A percentile compares a stretch with the other conserved stretches of the same genome.
These are phyloP conservation scores for Geranium brycei DNA, from an alignment of 345 rosid genomes.

Conservation along the genomic window DNA sequence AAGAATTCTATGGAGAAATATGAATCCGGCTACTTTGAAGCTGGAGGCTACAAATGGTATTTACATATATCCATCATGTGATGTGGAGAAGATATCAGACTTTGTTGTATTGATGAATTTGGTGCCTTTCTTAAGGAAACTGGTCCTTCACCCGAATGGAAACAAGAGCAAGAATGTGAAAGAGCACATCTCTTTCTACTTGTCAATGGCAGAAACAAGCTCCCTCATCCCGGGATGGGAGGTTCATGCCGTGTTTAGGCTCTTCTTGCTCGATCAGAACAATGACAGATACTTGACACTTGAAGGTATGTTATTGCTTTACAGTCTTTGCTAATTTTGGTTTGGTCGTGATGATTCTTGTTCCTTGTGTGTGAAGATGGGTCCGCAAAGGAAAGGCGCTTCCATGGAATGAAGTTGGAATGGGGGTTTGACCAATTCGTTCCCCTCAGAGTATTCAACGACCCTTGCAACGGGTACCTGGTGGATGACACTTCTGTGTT, in stretches of 20 bases:
- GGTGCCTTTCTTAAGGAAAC: conserved; percentile 26
- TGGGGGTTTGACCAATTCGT: conserved; percentile 33
- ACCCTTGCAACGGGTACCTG: conserved; percentile 25
- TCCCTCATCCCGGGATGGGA: conserved; percentile 39
- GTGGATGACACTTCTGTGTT: conserved; percentile 25
- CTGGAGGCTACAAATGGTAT: conserved; percentile 66
- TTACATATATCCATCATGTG: not conserved
- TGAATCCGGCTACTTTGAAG: conserved; percentile 52
- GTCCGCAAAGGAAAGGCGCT: conserved; percentile 20
- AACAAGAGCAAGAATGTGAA: conserved; percentile 41
- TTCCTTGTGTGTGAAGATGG: conserved; percentile 14
- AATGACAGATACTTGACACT: conserved; percentile 18
- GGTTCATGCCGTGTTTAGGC: conserved; percentile 28
- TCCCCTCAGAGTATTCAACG: conserved; percentile 11
- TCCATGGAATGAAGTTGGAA: conserved; percentile 22
- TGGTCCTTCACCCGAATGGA: conserved; percentile 51
- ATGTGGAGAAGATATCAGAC: too few relatives aligned
- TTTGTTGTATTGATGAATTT: too few relatives aligned
- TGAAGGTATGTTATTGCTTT: conserved; percentile 17
- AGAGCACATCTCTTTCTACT: conserved; percentile 41
- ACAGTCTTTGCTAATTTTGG: not conserved
- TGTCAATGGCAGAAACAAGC: conserved; percentile 30
- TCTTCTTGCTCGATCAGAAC: conserved; percentile 41
- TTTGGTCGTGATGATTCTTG: not conserved
- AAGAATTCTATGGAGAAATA: conserved; percentile 35